Evolutionary conservation across 352 stramenopile species (phyloP), one percentile per base, ranked within the genome.

Genomic region (Phytopythium oedochilum): DNA sequence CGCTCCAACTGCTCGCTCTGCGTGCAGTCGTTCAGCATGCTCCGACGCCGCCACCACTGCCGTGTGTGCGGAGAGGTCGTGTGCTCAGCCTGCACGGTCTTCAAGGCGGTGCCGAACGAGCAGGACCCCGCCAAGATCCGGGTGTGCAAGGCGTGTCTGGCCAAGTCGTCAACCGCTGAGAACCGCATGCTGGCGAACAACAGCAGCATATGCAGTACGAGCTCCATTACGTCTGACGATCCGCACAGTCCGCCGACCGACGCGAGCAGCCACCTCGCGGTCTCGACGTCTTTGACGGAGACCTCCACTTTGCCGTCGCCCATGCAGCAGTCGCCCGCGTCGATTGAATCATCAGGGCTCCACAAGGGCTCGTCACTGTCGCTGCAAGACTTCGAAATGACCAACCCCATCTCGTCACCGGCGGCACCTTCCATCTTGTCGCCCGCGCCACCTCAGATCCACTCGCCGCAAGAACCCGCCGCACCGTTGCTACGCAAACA

Each of bases 31-130:
- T 95, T 95, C 26, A 63, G 73, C 26, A 81, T 94, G 73, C 61
- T 95, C n/a, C 86, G 84, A 57, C 75, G 86, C 31, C 82, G 83
- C 25, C 86, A 96, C 56, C 86, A 96, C 61, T 96, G 86, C 48
- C 81, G 86, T 35, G 79, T 92, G 12, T 96, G 86, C 45, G 86
- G 86, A 5, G 84, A 92, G 57, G 84, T 96, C n/a, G 84, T 96
- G 18, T 96, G 86, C 50, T 78, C 76, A 0, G 68, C 70, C 9
- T 93, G 83, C 55, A 90, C 83, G 0, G 79, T 89, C 55, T 90
- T 90, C 55, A 93, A 91, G 51, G 59, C 83, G 49, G 77, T 90
- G 35, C 84, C 70, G 34, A 69, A 68, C 17, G 70, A 85, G n/a
- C 65, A 76, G 23, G 68, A 83, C 1, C 53, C 69, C 10, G 44